Conservation (phyloP, 495 filamentous ascomycete species). For the Neurospora intermedia region DNA sequence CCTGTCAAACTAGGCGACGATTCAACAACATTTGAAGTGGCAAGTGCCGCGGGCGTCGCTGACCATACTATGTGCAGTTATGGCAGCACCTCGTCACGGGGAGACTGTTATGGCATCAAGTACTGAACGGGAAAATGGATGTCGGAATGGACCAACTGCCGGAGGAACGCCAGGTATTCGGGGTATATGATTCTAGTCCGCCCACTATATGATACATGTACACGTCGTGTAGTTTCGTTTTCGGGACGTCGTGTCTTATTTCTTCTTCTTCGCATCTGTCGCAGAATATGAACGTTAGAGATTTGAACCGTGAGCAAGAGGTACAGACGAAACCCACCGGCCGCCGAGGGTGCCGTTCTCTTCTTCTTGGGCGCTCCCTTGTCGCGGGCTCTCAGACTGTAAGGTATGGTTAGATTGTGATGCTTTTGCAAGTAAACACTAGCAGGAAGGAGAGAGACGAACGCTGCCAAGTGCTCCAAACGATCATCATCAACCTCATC, state of each 20-base stretch:
- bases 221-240: background rate
- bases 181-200: constrained; percentile 18
- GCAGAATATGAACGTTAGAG: constrained; percentile 6
- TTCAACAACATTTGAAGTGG: background rate
- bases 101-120: background rate
- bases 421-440: background rate
- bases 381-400: constrained; percentile 62
- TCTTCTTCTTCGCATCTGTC: constrained; percentile 20
- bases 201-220: constrained; percentile 15
- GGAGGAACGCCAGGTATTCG: background rate
- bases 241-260: constrained; percentile 5
- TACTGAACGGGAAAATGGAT: background rate
- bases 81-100: background rate
- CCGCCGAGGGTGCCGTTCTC: constrained; percentile 35
- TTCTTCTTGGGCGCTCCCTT: constrained; percentile 93
- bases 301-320: background rate
- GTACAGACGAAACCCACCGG: constrained; percentile 40
- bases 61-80: background rate
- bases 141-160: background rate
- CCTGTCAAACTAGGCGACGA: background rate
- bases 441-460: constrained; percentile 1
- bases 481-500: constrained; percentile 71
- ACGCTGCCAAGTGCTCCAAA: constrained; percentile 59
- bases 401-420: constrained; percentile 16
- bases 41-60: background rate